A percentile compares a stretch with the other conserved stretches of the same genome.
Conservation (phyloP, 805 yeast species). For the Blastobotrys muscicola region DNA sequence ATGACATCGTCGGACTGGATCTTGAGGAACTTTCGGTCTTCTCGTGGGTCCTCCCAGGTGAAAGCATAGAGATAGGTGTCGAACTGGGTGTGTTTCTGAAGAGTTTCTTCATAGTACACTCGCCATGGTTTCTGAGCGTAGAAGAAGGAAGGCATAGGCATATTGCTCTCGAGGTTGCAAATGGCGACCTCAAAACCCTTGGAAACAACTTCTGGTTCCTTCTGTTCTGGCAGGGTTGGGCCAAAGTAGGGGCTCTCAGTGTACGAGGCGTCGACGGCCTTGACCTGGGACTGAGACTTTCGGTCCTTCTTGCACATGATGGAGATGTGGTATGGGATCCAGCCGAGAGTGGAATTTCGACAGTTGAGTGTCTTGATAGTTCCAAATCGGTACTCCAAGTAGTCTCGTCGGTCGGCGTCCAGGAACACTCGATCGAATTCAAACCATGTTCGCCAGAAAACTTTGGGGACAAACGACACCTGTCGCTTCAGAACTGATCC, state of each 20-base stretch:
- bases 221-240: constrained; percentile 34
- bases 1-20: constrained; percentile 59
- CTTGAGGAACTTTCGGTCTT: constrained; percentile 59
- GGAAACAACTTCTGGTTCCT: constrained; percentile 18
- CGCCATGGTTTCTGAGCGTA: constrained; percentile 73
- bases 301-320: constrained; percentile 58
- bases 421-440: constrained; percentile 73
- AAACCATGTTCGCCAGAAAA: constrained; percentile 84
- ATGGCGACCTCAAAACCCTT: constrained; percentile 77
- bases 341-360: constrained; percentile 56
- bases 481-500: constrained; percentile 69
- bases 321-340: constrained; percentile 79
- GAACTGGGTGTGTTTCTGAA: constrained; percentile 60
- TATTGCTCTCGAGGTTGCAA: constrained; percentile 46
- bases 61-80: constrained; percentile 79
- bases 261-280: constrained; percentile 54
- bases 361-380: constrained; percentile 66
- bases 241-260: constrained; percentile 77
- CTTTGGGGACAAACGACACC: constrained; percentile 66
- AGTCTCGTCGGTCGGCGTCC: constrained; percentile 74
- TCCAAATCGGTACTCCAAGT: constrained; percentile 73
- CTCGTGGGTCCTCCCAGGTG: constrained; percentile 87
- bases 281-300: constrained; percentile 38
- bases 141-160: constrained; percentile 74
- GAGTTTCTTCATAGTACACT: constrained; percentile 66